Base-by-base conservation (phyloP, 2,329 filamentous ascomycete genomes). In the Venturia nashicola region DNA sequence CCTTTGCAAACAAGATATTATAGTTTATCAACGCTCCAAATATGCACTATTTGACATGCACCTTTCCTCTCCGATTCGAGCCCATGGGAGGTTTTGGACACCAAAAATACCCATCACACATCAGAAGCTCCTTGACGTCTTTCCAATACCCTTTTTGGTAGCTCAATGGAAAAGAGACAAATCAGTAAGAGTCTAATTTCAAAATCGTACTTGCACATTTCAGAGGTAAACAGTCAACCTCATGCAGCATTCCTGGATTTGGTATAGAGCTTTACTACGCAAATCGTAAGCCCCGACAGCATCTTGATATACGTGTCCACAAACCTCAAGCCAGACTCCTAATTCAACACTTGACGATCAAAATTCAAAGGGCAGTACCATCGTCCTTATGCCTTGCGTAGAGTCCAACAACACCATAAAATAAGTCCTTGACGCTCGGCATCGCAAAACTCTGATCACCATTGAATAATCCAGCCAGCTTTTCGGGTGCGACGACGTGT, bases 401-500 rank as follows among this genome's bases (percentile, higher is more conserved):
- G 67, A 90, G 71, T 5, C 78, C 83, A 14, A 87, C 82, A 46
- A 93, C 86, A 73, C 86, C 84, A 73, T 87, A 85, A 71, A 92
- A 91, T 76, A 90, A 82, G 67, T 91, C 88, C 73, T 88, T 85
- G 27, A 92, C 83, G 12, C 87, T 84, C 27, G 87, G 86, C 70
- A 88, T 81, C 0, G 87, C 86, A 70, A 88, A 88, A 3, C 86
- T 82, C 2, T 86, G 85, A 2, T 84, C 84, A 16, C 81, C 79
- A 67, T 91, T 86, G 67, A 92, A 91, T 44, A 92, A 82, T 61
- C 85, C 81, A 6, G 87, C 81, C 63, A 92, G 76, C 67, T 84
- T 83, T 70, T 91, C 86, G 60, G 86, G 83, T 51, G 85, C 79
- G 20, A 91, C 82, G 20, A 91, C 83, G 7, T 82, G 82, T 27